phyloP scores from a whole-genome alignment of 345 rosid genomes.

The Corymbia maculata region DNA sequence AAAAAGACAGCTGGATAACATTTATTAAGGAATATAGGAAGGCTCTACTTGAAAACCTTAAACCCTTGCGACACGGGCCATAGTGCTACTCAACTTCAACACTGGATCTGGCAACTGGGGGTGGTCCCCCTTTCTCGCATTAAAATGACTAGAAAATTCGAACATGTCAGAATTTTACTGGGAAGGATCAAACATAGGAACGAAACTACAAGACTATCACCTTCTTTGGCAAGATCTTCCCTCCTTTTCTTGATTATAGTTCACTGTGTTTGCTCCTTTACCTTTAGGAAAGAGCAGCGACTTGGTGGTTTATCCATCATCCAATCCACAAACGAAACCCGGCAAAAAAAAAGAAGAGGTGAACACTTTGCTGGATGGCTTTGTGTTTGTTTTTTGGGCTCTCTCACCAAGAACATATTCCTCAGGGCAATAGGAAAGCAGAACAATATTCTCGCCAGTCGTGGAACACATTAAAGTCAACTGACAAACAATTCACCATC shows the following conservation, averaged over 20 bases:
- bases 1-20: background rate
- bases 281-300: background rate
- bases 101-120: background rate
- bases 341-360: background rate
- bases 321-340: background rate
- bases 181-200: background rate
- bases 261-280: background rate
- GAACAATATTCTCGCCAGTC: no score
- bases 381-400: background rate
- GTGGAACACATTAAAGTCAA: background rate
- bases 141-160: background rate
- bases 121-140: background rate
- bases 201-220: background rate
- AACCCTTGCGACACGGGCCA: rapidly evolving
- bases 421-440: background rate
- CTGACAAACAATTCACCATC: background rate
- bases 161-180: background rate
- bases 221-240: background rate
- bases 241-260: background rate
- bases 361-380: background rate
- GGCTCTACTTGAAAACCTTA: rapidly evolving
- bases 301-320: background rate
- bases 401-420: background rate
- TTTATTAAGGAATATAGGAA: background rate
- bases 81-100: background rate